Evolutionary conservation across 192 early-diverging fungal species (phyloP).

Genomic region (Backusella liffmaniae): DNA sequence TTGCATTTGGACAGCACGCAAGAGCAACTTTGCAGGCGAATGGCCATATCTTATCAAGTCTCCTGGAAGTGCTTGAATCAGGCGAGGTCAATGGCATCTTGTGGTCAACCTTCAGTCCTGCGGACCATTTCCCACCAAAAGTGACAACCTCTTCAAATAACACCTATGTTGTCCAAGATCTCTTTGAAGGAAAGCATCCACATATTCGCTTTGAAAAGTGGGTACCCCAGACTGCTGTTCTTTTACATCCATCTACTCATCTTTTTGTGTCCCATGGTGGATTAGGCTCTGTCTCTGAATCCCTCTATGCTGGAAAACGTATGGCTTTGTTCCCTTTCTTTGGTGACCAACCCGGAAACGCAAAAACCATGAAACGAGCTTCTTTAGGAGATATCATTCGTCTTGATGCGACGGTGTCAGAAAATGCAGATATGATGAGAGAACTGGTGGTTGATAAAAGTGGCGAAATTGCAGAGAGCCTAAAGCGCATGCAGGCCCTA

Average conservation of each 20-base stretch:
- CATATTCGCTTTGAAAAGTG: conserved; percentile 7
- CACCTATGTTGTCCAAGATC: neutral
- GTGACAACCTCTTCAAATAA: neutral
- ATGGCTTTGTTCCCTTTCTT: conserved; percentile 32
- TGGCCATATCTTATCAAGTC: conserved; percentile 17
- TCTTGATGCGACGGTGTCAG: neutral
- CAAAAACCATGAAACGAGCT: neutral
- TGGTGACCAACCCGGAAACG: conserved; percentile 24
- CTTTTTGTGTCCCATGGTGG: conserved; percentile 35
- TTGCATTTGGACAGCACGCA: conserved; percentile 33
- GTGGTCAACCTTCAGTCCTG: conserved; percentile 19
- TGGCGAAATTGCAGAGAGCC: neutral
- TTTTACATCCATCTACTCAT: conserved; percentile 22
- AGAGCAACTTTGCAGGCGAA: neutral
- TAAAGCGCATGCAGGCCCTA: neutral
- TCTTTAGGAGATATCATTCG: neutral
- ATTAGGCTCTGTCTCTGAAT: conserved; percentile 24
- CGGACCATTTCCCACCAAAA: neutral
- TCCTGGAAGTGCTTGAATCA: conserved; percentile 16
- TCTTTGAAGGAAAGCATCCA: neutral
- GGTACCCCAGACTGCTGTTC: conserved; percentile 33
- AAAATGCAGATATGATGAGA: neutral
- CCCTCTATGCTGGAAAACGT: conserved; percentile 24
- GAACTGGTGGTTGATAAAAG: neutral
- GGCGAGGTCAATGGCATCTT: conserved; percentile 34